Evolutionary conservation across 1,284 basidiomycete genomes (phyloP).

Genomic region (Trametes polyzona): DNA sequence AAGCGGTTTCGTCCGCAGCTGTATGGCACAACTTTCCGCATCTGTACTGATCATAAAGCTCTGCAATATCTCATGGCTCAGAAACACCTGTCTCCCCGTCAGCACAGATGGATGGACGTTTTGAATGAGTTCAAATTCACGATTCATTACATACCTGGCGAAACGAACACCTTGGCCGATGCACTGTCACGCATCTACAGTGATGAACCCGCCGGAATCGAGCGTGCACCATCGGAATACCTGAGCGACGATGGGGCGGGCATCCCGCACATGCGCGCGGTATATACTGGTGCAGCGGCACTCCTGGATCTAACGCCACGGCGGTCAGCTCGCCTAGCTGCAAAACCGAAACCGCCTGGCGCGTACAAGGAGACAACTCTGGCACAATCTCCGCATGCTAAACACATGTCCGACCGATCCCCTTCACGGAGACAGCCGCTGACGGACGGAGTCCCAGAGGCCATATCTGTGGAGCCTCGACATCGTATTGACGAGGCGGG

Average conservation of each 20-base stretch:
- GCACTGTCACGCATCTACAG: slow-evolving; percentile 41
- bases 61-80: slow-evolving; percentile 31
- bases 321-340: neutral
- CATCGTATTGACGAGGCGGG: too few species aligned
- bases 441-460: too few species aligned
- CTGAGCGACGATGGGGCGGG: slow-evolving; percentile 9
- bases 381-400: too few species aligned
- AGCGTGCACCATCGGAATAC: slow-evolving; percentile 33
- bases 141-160: slow-evolving; percentile 26
- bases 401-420: too few species aligned
- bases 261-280: neutral
- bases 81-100: slow-evolving; percentile 26
- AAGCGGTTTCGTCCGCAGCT: slow-evolving; percentile 31
- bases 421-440: too few species aligned
- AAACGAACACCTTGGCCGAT: slow-evolving; percentile 30
- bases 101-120: slow-evolving; percentile 29
- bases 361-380: too few species aligned
- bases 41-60: slow-evolving; percentile 33
- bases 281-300: slow-evolving; percentile 3
- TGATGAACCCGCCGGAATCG: slow-evolving; percentile 31
- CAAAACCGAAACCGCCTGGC: too few species aligned
- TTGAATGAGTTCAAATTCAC: slow-evolving; percentile 30
- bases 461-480: too few species aligned
- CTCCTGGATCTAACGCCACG: neutral
- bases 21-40: slow-evolving; percentile 22